These are phyloP conservation scores for Bimuria novae-zelandiae DNA, from an alignment of 2,329 filamentous ascomycete genomes.

Conservation along the genomic window DNA sequence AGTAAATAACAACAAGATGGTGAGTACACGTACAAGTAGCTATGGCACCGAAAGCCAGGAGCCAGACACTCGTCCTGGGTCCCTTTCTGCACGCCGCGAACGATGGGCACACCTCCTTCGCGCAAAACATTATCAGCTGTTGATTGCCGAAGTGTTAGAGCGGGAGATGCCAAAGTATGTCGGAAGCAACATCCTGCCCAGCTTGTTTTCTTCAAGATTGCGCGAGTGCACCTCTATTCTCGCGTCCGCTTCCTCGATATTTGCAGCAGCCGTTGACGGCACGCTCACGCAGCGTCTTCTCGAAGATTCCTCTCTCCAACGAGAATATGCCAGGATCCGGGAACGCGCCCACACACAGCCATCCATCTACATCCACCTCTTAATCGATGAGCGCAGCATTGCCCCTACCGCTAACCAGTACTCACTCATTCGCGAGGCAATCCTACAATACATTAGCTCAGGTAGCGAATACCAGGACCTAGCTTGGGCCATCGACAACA, in stretches of 20 bases:
- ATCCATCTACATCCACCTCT: constrained; percentile 36
- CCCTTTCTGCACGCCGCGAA: constrained; percentile 16
- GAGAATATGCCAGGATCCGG: constrained; percentile 24
- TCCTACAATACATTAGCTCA: constrained; percentile 22
- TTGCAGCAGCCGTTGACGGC: constrained; percentile 32
- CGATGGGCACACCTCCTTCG: constrained; percentile 25
- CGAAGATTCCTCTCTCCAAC: constrained; percentile 18
- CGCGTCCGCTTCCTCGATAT: constrained; percentile 28
- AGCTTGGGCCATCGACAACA: constrained; percentile 27
- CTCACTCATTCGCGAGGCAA: constrained; percentile 21
- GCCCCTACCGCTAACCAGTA: constrained; percentile 32
- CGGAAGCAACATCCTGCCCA: constrained; percentile 18
- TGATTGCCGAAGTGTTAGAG: constrained; percentile 30
- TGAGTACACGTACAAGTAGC: neutral
- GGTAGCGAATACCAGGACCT: neutral
- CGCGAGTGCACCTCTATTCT: constrained; percentile 35
- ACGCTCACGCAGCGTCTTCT: constrained; percentile 23
- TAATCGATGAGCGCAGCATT: constrained; percentile 24
- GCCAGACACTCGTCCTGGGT: neutral
- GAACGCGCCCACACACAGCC: constrained; percentile 27
- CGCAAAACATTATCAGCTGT: constrained; percentile 22
- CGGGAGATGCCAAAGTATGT: constrained; percentile 32
- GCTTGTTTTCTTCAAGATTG: constrained; percentile 16
- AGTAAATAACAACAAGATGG: neutral
- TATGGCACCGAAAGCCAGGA: neutral